Conservation (phyloP, 768 basidiomycete species). For the Lactifluus pinguis region DNA sequence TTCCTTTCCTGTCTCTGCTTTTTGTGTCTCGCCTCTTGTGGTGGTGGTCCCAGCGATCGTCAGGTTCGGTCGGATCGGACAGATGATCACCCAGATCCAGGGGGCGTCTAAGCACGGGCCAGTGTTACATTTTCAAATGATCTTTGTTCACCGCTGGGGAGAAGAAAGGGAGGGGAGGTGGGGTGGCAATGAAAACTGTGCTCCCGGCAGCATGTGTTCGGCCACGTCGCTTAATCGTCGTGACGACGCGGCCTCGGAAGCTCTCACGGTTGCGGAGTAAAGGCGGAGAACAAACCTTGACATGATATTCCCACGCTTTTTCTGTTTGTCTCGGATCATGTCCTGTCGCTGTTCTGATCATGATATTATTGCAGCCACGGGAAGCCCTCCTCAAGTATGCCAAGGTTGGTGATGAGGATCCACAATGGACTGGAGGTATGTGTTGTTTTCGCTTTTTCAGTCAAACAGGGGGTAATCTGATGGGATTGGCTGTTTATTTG, state of each 20-base stretch:
- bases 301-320: constrained; percentile 10
- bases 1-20: constrained; percentile 12
- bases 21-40: constrained; percentile 14
- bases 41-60: not conserved
- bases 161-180: not conserved
- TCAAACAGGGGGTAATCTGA: constrained; percentile 12
- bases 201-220: not conserved
- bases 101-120: not conserved
- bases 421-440: constrained; percentile 80
- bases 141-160: not conserved
- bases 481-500: constrained; percentile 29
- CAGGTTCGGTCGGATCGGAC: not conserved
- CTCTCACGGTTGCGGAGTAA: constrained; percentile 3
- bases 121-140: not conserved
- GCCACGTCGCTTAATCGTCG: constrained; percentile 18
- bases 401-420: constrained; percentile 61
- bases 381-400: constrained; percentile 96
- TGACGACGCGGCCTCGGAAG: constrained; percentile 6
- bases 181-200: not conserved
- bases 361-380: constrained; percentile 57
- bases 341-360: constrained; percentile 8
- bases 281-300: constrained; percentile 13
- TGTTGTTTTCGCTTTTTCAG: constrained; percentile 15
- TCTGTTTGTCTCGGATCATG: constrained; percentile 5
- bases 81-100: not conserved